Evolutionary conservation across 2,329 filamentous ascomycete species (phyloP), one percentile per base, ranked within the genome.

Genomic region (Rosellinia necatrix): DNA sequence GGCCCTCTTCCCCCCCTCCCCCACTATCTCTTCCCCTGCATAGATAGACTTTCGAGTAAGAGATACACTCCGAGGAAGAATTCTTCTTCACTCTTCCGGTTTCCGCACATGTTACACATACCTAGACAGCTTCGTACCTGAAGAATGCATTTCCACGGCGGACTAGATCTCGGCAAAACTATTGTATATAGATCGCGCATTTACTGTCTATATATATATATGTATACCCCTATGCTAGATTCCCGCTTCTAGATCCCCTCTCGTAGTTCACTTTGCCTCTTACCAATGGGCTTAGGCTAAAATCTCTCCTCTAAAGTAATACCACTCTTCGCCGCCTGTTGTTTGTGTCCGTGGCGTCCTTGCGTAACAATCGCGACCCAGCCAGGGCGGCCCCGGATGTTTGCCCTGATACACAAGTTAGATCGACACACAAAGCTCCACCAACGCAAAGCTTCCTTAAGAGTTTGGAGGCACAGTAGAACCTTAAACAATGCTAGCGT

Each of bases 181-280:
- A 21, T 13, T 60, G 53, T 60, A 59, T 53, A 53, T 56, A 56
- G 53, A 47, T 30, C 29, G 17, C 38, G 43, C 41, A 27, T 47
- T 29, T 30, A 38, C 15, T 32, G 38, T 57, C 57, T 53, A 54
- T 47, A 44, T 37, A 47, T 43, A 54, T 37, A 44, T 32, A 40
- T 29, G 24, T 27, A 43, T 35, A 29, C 15, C 21, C 29, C 37
- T 6, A 24, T 4, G 12, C 25, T n/a, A 6, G 13, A 7, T 21
- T 15, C 15, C 30, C 10, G 8, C 22, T 19, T 29, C 15, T 6
- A 8, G n/a, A 21, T 47, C 10, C 15, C 19, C 25, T 34, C 25
- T 34, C 17, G 13, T 19, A 9, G 15, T 21, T 6, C 17, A 21
- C 12, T 17, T 47, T 12, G 19, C 17, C 9, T n/a, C 15, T n/a